Percentiles rank a stretch among this genome's conserved stretches.
Evolutionary conservation across 2,329 filamentous ascomycete species (phyloP).

Genomic region (Colletotrichum paranaense): DNA sequence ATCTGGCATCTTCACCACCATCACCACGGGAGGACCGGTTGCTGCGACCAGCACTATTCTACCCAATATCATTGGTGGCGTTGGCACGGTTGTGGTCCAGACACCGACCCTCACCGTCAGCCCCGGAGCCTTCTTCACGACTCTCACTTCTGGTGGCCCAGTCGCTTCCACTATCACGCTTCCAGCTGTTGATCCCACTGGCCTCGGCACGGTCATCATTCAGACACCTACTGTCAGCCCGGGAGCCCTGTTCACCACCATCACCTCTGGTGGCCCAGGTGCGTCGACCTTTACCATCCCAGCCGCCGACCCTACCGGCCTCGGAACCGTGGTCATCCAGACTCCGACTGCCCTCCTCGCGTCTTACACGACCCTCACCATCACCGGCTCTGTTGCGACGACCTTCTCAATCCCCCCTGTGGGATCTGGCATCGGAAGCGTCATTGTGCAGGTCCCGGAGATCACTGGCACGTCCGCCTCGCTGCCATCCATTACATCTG

Average conservation of each 20-base stretch:
- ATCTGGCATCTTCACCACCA: slow-evolving; percentile 11
- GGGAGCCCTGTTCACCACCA: neutral
- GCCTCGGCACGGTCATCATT: slow-evolving; percentile 9
- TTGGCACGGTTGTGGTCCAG: slow-evolving; percentile 31
- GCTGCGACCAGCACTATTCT: slow-evolving; percentile 16
- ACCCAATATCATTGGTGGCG: neutral
- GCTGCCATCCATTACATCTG: neutral
- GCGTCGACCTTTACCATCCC: neutral
- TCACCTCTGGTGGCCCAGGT: neutral
- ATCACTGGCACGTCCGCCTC: neutral
- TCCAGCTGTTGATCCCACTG: neutral
- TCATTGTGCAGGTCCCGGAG: neutral
- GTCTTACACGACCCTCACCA: slow-evolving; percentile 4
- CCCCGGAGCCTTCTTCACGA: neutral
- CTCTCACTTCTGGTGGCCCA: neutral
- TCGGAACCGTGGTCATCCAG: slow-evolving; percentile 17
- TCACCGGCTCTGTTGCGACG: neutral
- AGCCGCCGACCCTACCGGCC: neutral
- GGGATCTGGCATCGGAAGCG: neutral
- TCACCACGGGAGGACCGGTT: slow-evolving; percentile 11
- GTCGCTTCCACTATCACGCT: neutral
- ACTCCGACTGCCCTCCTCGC: neutral
- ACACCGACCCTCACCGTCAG: slow-evolving; percentile 16
- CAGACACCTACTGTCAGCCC: slow-evolving; percentile 16
- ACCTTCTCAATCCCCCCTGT: neutral